Percentiles rank a stretch among this genome's conserved stretches.
Evolutionary conservation across 306 rosid genomes (phyloP).

Genomic region (Cyclanthera cordifolia): DNA sequence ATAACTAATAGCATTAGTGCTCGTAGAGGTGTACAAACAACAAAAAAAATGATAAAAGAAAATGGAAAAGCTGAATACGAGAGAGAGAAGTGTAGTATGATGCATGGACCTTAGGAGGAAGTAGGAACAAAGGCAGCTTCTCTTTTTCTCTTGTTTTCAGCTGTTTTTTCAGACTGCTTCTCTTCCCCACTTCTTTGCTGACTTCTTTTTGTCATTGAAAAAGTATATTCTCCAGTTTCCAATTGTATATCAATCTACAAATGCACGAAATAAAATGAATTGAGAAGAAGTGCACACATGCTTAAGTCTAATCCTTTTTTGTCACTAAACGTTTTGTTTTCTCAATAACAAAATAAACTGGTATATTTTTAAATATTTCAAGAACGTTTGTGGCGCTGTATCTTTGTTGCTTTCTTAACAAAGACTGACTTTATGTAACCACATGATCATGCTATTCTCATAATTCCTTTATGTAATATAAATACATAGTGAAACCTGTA

Average conservation of each 20-base stretch:
- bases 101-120: conserved; percentile 65
- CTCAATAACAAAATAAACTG: not conserved
- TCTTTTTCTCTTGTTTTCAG: conserved; percentile 75
- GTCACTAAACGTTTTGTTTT: not conserved
- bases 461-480: not conserved
- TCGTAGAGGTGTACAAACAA: not conserved
- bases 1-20: not conserved
- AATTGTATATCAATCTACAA: conserved; percentile 70
- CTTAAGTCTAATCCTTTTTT: not conserved
- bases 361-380: not conserved
- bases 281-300: not conserved
- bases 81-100: not conserved
- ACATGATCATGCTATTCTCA: not conserved
- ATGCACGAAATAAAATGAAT: not conserved
- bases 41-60: not conserved
- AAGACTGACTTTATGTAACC: not conserved
- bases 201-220: conserved; percentile 53
- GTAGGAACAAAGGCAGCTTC: conserved; percentile 67
- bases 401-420: not conserved
- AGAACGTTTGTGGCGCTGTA: not conserved
- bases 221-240: conserved; percentile 88
- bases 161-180: conserved; percentile 60
- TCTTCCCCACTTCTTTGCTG: conserved; percentile 82
- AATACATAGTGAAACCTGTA: no score
- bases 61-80: not conserved